Conservation (phyloP, 2,329 filamentous ascomycete species). For the Aspergillus chevalieri region DNA sequence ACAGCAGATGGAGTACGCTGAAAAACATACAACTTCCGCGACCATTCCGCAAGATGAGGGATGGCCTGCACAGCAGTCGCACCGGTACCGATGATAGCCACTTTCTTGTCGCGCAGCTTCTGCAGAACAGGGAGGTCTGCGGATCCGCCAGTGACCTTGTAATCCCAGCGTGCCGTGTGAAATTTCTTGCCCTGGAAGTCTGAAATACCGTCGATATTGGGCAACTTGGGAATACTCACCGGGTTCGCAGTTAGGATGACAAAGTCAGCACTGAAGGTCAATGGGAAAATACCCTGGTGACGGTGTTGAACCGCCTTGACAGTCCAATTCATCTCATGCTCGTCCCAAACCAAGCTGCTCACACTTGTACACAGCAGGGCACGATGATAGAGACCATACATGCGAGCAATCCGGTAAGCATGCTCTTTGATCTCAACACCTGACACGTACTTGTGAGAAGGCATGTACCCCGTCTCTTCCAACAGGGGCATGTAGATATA, state of each 20-base stretch:
- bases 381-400: conserved; percentile 38
- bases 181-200: conserved; percentile 17
- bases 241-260: conserved; percentile 27
- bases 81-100: conserved; percentile 42
- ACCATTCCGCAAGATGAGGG: conserved; percentile 33
- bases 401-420: conserved; percentile 12
- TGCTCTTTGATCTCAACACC: conserved; percentile 8
- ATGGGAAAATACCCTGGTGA: neutral
- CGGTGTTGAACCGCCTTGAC: conserved; percentile 3
- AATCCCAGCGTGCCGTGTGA: conserved; percentile 22
- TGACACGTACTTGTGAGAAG: conserved; percentile 3
- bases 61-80: conserved; percentile 39
- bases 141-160: conserved; percentile 6
- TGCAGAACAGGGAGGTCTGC: neutral
- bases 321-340: conserved; percentile 2
- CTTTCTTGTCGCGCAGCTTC: conserved; percentile 26
- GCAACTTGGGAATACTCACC: conserved; percentile 14
- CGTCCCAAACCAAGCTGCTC: conserved; percentile 12
- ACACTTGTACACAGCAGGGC: conserved; percentile 46
- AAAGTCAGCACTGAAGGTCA: conserved; percentile 26
- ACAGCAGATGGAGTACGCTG: conserved; percentile 39
- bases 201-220: conserved; percentile 17
- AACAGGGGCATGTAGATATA: conserved; percentile 27
- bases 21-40: conserved; percentile 32
- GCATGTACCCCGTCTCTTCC: conserved; percentile 12